Percentiles rank a stretch among this genome's conserved stretches.
These are phyloP conservation scores for Danielia oregonensis DNA, from an alignment of 805 yeast species.

Conservation along the genomic window DNA sequence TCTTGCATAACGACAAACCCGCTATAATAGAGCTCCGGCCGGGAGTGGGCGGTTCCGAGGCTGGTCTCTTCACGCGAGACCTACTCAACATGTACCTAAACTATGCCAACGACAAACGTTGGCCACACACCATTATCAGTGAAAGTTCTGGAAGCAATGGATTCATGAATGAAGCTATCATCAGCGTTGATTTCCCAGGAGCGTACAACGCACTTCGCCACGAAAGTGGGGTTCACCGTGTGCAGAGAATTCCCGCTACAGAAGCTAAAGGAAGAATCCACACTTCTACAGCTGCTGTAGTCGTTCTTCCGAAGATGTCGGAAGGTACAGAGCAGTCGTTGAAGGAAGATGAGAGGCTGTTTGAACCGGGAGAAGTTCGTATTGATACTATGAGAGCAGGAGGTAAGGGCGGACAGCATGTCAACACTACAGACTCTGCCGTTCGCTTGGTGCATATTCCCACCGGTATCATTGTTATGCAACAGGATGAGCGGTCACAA, in stretches of 20 bases:
- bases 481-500: conserved; percentile 95
- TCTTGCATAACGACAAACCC: conserved; percentile 70
- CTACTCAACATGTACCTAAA: conserved; percentile 75
- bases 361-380: conserved; percentile 83
- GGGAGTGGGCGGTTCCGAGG: conserved; percentile 95
- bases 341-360: conserved; percentile 57
- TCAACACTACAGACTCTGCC: conserved; percentile 95
- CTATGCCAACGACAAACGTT: conserved; percentile 59
- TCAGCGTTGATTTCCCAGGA: conserved; percentile 67
- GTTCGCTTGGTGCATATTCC: conserved; percentile 91
- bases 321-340: conserved; percentile 48
- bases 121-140: conserved; percentile 66
- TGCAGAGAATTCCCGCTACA: conserved; percentile 89
- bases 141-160: conserved; percentile 57
- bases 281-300: conserved; percentile 94
- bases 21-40: conserved; percentile 86
- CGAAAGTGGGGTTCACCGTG: conserved; percentile 96
- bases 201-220: conserved; percentile 68
- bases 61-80: conserved; percentile 80
- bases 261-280: conserved; percentile 93
- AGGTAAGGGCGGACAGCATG: conserved; percentile 98
- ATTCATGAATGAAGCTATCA: conserved; percentile 68
- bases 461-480: conserved; percentile 81
- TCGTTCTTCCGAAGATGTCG: conserved; percentile 80
- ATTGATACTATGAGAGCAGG: conserved; percentile 97